Evolutionary conservation across 768 basidiomycete genomes (phyloP).

Genomic region (Royoungia palumana): DNA sequence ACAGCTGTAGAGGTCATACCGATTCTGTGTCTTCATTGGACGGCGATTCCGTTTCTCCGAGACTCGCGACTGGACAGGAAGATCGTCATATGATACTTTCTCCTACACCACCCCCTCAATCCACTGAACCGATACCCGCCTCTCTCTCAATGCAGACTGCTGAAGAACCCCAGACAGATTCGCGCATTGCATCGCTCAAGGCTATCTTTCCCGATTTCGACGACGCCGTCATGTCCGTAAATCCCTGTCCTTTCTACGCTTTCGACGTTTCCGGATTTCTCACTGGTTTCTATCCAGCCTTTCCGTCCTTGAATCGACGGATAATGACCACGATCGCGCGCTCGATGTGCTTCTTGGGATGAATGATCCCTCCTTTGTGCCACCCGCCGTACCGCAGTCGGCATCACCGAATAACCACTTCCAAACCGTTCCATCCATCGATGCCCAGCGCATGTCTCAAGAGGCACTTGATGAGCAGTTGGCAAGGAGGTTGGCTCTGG

Average conservation of each 20-base stretch:
- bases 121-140: neutral
- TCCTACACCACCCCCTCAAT: conserved; percentile 12
- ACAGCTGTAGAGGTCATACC: neutral
- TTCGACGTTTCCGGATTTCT: neutral
- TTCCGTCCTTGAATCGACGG: conserved; percentile 70
- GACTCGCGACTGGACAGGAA: neutral
- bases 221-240: conserved; percentile 58
- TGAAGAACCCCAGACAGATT: conserved; percentile 29
- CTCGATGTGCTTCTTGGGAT: conserved; percentile 77
- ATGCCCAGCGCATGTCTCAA: conserved; percentile 38
- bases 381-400: conserved; percentile 25
- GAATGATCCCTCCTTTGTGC: conserved; percentile 76
- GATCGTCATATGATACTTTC: conserved; percentile 19
- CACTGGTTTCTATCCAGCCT: conserved; percentile 36
- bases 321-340: conserved; percentile 69
- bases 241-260: neutral
- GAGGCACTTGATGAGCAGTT: conserved; percentile 77
- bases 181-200: conserved; percentile 51
- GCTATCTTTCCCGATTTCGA: conserved; percentile 84
- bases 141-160: neutral
- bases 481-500: conserved; percentile 66
- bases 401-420: neutral
- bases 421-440: conserved; percentile 24
- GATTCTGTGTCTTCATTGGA: neutral
- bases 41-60: neutral